Evolutionary conservation across 2,329 filamentous ascomycete genomes (phyloP), one percentile per base, ranked within the genome.

Genomic region (Nectriaceae sp.): DNA sequence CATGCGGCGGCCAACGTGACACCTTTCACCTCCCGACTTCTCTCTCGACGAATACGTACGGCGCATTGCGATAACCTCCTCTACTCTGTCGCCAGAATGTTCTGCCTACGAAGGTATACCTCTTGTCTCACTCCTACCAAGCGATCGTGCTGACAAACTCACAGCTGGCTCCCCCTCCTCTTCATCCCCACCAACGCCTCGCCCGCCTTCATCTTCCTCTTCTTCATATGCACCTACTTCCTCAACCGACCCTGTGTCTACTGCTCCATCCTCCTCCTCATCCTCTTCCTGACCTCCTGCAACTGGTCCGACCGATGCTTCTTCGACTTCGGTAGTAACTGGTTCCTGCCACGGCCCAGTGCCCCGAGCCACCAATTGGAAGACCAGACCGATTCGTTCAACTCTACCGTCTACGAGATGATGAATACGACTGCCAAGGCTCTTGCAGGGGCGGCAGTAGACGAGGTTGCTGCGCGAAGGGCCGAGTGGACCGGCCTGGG

Each of bases 231-330:
- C 70, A 96, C 92, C 57, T 97, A 96, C 78, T 89, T 96, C 73
- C 85, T 99, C 63, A 96, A 97, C 74, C 87, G 93, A 46, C 94
- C 94, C 45, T 99, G 94, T 76, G 87, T 96, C 61, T 99, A 99
- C 80, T 99, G 94, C 82, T 96, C 91, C 52, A 85, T 97, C 53
- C 87, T 99, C 45, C 89, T 99, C 41, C 82, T 96, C 57, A 91
- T 97, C 61, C 90, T 99, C 60, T 96, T 97, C 76, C 82, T 92
- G 58, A 95, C 91, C 21, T 91, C 88, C 21, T 94, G 89, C 71
- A 87, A 92, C 79, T 94, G 89, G 89, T 89, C 87, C 57, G 88
- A 92, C 67, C 84, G 85, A 45, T 94, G 89, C 68, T 94, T 97
- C 75, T 94, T 97, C 77, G 93, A 97, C 75, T 88, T 97, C 63